phyloP scores from a whole-genome alignment of 768 basidiomycete species.

The Rossbeevera mucosa region DNA sequence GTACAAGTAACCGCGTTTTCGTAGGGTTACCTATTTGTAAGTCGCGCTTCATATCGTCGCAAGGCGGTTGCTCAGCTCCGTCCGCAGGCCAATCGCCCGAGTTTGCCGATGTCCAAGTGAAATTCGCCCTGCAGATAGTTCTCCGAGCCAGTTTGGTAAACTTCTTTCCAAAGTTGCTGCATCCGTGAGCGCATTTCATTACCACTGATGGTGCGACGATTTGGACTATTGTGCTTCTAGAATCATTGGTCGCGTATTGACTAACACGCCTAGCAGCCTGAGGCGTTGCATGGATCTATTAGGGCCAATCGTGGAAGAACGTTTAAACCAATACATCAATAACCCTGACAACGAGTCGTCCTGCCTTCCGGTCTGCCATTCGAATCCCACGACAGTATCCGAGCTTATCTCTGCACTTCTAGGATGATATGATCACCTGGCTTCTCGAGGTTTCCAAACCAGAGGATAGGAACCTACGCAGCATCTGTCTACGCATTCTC shows the following conservation, averaged over 20 bases:
- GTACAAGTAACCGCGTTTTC: slow-evolving; percentile 39
- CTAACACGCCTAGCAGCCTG: slow-evolving; percentile 31
- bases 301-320: slow-evolving; percentile 31
- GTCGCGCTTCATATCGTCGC: slow-evolving; percentile 8
- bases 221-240: slow-evolving; percentile 17
- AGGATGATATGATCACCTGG: slow-evolving; percentile 42
- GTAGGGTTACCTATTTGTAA: slow-evolving; percentile 37
- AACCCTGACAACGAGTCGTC: slow-evolving; percentile 17
- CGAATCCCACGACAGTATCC: background rate
- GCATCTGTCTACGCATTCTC: slow-evolving; percentile 33
- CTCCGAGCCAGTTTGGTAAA: slow-evolving; percentile 30
- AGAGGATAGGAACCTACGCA: slow-evolving; percentile 25
- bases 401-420: slow-evolving; percentile 2
- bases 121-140: slow-evolving; percentile 34
- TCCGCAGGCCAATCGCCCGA: slow-evolving; percentile 34
- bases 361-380: slow-evolving; percentile 32
- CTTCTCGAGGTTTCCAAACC: slow-evolving; percentile 33
- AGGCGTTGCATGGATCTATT: slow-evolving; percentile 28
- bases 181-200: slow-evolving; percentile 27
- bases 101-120: slow-evolving; percentile 31
- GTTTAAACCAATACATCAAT: slow-evolving; percentile 26
- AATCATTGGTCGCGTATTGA: slow-evolving; percentile 31
- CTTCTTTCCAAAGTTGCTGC: slow-evolving; percentile 32
- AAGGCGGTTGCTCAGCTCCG: slow-evolving; percentile 6
- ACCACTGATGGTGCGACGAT: slow-evolving; percentile 8